Evolutionary conservation across 2,329 filamentous ascomycete species (phyloP).

Genomic region (Colletotrichum sp.): DNA sequence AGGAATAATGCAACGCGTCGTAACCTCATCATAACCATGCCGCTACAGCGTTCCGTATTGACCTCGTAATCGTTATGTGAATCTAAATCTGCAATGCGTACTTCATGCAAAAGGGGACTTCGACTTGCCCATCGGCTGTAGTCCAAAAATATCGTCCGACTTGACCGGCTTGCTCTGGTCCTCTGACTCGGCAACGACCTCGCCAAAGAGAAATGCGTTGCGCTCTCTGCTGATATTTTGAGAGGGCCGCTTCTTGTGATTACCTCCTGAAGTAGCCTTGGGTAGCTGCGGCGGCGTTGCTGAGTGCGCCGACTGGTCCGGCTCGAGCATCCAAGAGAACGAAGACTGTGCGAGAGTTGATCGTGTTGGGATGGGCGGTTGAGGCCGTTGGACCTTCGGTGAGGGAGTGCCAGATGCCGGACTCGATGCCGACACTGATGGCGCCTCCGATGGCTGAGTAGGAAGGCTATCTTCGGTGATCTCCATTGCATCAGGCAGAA

Average conservation of each 20-base stretch:
- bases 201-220: constrained; percentile 66
- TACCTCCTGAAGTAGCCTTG: constrained; percentile 23
- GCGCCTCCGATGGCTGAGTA: neutral
- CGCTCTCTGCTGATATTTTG: constrained; percentile 55
- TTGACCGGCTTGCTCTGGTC: constrained; percentile 38
- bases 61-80: neutral
- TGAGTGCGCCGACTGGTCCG: constrained; percentile 44
- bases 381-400: constrained; percentile 9
- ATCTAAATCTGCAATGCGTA: neutral
- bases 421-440: neutral
- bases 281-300: constrained; percentile 33
- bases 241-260: constrained; percentile 44
- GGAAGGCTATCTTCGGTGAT: constrained; percentile 1
- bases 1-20: neutral
- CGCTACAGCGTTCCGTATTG: neutral
- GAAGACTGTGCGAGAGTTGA: constrained; percentile 75
- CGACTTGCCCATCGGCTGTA: constrained; percentile 49
- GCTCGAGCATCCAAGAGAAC: constrained; percentile 81
- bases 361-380: constrained; percentile 59
- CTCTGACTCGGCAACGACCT: constrained; percentile 45
- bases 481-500: constrained; percentile 7
- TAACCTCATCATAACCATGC: neutral
- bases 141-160: constrained; percentile 58
- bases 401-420: neutral
- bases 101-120: constrained; percentile 10